A percentile compares a stretch with the other conserved stretches of the same genome.
Evolutionary conservation across 495 filamentous ascomycete genomes (phyloP).

Genomic region (Aspergillus saccharolyticus): DNA sequence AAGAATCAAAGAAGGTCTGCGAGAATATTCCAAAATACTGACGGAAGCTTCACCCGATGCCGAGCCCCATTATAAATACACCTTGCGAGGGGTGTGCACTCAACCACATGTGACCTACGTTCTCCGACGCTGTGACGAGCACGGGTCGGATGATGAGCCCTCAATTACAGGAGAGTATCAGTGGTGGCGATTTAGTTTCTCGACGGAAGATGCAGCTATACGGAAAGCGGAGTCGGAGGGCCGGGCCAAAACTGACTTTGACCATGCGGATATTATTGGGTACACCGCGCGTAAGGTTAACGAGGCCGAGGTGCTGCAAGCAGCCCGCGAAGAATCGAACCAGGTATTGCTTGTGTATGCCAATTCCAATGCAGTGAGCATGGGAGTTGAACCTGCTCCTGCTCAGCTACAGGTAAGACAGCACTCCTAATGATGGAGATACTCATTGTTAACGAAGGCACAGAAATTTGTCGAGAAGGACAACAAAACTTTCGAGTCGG

Average conservation of each 20-base stretch:
- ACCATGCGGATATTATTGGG: constrained; percentile 36
- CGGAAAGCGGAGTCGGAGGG: constrained; percentile 27
- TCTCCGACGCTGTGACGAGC: constrained; percentile 22
- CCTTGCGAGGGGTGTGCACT: constrained; percentile 48
- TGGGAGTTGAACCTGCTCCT: constrained; percentile 29
- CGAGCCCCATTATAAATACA: constrained; percentile 44
- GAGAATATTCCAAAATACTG: constrained; percentile 46
- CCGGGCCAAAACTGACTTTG: constrained; percentile 14
- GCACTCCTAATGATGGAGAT: not conserved
- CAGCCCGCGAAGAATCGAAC: constrained; percentile 46
- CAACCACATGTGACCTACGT: constrained; percentile 49
- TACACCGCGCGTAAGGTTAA: constrained; percentile 43
- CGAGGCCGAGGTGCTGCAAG: constrained; percentile 48
- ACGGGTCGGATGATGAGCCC: constrained; percentile 17
- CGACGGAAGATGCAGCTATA: constrained; percentile 41
- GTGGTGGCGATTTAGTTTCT: constrained; percentile 55
- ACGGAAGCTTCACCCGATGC: constrained; percentile 46
- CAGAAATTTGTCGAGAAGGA: constrained; percentile 46
- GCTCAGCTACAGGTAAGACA: constrained; percentile 37
- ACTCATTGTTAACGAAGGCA: constrained; percentile 9
- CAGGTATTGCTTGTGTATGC: constrained; percentile 50
- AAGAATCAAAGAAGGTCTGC: constrained; percentile 41
- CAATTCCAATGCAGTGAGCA: constrained; percentile 38
- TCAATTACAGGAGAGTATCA: constrained; percentile 33
- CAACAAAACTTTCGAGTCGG: constrained; percentile 42